Conservation (phyloP, 768 basidiomycete species). For the Lentinula guzmanii region DNA sequence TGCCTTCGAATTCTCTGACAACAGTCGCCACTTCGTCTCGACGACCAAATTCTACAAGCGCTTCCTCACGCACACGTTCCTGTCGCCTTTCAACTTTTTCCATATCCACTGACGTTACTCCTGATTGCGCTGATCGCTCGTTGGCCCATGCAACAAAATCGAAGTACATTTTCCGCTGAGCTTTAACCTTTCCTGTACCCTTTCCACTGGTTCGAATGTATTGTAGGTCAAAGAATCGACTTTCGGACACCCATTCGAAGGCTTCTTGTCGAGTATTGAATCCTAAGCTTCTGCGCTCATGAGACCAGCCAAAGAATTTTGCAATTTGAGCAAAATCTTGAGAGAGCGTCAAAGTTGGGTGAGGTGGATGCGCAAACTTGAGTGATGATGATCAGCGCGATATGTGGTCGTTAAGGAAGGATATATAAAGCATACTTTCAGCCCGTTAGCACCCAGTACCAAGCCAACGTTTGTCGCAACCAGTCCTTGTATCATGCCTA, state of each 20-base stretch:
- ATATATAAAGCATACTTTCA: conserved; percentile 39
- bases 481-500: conserved; percentile 63
- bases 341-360: conserved; percentile 46
- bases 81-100: conserved; percentile 15
- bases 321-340: conserved; percentile 43
- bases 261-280: conserved; percentile 48
- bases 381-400: not conserved
- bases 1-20: conserved; percentile 18
- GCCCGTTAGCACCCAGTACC: conserved; percentile 42
- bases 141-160: conserved; percentile 50
- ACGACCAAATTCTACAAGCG: conserved; percentile 47
- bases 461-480: conserved; percentile 48
- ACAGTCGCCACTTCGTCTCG: conserved; percentile 39
- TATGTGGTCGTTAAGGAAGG: not conserved
- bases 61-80: conserved; percentile 31
- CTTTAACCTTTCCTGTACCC: conserved; percentile 36
- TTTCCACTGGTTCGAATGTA: conserved; percentile 28
- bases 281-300: conserved; percentile 43
- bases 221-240: conserved; percentile 45
- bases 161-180: conserved; percentile 50
- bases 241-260: conserved; percentile 54
- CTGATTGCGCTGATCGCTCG: conserved; percentile 11
- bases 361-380: conserved; percentile 32
- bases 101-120: conserved; percentile 9
- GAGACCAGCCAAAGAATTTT: conserved; percentile 51